A percentile compares a stretch with the other conserved stretches of the same genome.
phyloP scores from a whole-genome alignment of 148 eudicot species.

The Camellia japonica region DNA sequence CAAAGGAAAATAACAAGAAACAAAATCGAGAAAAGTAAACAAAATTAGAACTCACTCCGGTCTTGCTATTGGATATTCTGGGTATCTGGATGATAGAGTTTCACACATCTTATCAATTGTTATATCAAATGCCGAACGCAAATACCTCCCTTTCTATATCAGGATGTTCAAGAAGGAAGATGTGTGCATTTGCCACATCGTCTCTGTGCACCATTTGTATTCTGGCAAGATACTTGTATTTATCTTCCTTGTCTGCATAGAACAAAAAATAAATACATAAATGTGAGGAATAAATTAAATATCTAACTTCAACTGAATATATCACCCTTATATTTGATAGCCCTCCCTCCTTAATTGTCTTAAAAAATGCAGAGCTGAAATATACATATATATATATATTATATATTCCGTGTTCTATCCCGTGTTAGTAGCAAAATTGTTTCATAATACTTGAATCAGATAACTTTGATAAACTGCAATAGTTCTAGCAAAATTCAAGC shows the following conservation, averaged over 20 bases:
- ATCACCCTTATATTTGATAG: too few species aligned
- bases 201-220: slow-evolving; percentile 32
- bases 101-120: slow-evolving; percentile 20
- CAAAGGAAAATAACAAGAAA: not conserved
- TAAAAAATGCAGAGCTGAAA: too few species aligned
- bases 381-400: too few species aligned
- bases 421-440: too few species aligned
- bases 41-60: slow-evolving; percentile 19
- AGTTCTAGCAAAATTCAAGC: too few species aligned
- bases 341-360: too few species aligned
- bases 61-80: slow-evolving; percentile 26
- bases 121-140: slow-evolving; percentile 21
- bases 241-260: not conserved
- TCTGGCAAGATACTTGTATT: not conserved
- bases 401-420: too few species aligned
- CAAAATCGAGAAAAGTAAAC: not conserved
- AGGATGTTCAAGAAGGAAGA: slow-evolving; percentile 37
- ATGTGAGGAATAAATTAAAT: not conserved
- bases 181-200: slow-evolving; percentile 41
- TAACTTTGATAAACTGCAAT: too few species aligned
- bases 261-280: not conserved
- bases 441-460: too few species aligned
- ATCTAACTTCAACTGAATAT: not conserved
- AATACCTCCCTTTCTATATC: slow-evolving; percentile 36
- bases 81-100: slow-evolving; percentile 28